Evolutionary conservation across 2,329 filamentous ascomycete species (phyloP).

Genomic region (Fusarium luffae): DNA sequence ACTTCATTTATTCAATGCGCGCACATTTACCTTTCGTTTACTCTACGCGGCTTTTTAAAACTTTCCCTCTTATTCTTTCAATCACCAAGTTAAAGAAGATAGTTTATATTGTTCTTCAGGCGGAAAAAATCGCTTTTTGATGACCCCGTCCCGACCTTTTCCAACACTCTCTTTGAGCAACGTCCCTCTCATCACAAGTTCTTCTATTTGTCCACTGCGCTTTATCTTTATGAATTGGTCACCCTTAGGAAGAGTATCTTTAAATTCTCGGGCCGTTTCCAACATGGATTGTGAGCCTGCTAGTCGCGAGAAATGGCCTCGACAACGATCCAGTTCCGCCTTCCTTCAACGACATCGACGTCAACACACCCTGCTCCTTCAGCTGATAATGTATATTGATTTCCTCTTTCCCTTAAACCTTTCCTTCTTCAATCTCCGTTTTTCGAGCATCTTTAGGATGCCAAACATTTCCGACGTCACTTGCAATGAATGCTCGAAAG

Average conservation of each 20-base stretch:
- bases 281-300: neutral
- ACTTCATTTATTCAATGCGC: neutral
- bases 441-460: neutral
- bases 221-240: neutral
- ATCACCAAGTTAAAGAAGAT: neutral
- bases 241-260: neutral
- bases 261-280: neutral
- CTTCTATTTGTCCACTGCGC: neutral
- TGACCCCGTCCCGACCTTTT: neutral
- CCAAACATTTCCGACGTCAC: neutral
- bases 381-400: neutral
- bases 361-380: neutral
- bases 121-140: neutral
- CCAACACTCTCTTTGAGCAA: neutral
- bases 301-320: neutral
- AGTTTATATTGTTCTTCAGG: neutral
- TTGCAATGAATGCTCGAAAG: neutral
- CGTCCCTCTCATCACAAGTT: neutral
- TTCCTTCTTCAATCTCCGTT: neutral
- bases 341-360: neutral
- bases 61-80: neutral
- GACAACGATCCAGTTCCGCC: neutral
- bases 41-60: neutral
- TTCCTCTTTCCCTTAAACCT: neutral
- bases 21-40: neutral